A percentile compares a stretch with the other conserved stretches of the same genome.
These are phyloP conservation scores for Nicotiana tomentosiformis DNA, from an alignment of 257 asterid species.

Conservation along the genomic window DNA sequence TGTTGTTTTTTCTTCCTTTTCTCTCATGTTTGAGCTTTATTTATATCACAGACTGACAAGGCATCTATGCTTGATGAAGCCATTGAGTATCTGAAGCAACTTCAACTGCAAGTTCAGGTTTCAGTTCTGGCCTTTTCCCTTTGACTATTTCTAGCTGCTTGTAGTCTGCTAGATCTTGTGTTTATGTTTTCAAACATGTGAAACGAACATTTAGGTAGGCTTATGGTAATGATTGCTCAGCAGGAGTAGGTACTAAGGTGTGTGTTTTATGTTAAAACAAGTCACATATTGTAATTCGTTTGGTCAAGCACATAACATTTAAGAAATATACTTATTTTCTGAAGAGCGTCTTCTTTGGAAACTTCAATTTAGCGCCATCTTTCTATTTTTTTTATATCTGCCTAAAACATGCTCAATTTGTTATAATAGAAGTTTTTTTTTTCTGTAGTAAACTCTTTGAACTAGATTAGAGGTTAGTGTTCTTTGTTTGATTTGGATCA, in stretches of 20 bases:
- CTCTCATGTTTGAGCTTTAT: conserved; percentile 13
- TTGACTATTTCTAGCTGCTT: background rate
- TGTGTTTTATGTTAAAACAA: background rate
- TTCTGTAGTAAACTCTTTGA: background rate
- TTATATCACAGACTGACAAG: conserved; percentile 69
- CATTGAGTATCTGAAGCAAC: conserved; percentile 94
- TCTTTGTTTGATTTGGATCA: background rate
- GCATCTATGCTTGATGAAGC: conserved; percentile 99
- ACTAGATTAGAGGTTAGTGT: background rate
- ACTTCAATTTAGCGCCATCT: background rate
- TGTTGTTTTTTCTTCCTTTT: background rate
- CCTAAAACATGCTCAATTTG: background rate
- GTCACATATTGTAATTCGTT: background rate
- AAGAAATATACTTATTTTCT: background rate
- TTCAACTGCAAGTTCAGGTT: conserved; percentile 97
- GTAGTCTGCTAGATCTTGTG: background rate
- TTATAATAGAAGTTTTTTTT: background rate
- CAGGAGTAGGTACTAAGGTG: background rate
- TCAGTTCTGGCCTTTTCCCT: conserved; percentile 14
- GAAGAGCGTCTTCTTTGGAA: background rate
- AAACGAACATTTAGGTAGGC: background rate
- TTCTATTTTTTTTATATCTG: background rate
- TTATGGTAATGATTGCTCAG: background rate
- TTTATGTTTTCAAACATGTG: background rate
- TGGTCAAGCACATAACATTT: background rate